Evolutionary conservation across 257 asterid species (phyloP).

Genomic region (Solanum lycopersicoides): DNA sequence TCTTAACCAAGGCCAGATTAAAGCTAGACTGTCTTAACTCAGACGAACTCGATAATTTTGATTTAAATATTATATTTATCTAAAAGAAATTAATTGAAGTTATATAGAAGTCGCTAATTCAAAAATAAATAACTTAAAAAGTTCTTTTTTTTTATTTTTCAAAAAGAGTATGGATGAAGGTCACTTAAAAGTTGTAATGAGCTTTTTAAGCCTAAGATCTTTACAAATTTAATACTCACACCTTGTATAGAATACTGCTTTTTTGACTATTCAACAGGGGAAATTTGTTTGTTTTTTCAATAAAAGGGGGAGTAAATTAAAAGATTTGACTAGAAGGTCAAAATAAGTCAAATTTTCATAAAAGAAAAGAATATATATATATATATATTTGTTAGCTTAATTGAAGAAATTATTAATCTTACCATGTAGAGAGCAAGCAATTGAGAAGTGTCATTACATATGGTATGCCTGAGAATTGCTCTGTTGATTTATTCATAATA

Average conservation of each 20-base stretch:
- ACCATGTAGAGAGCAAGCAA: slow-evolving; percentile 56
- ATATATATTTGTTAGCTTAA: neutral
- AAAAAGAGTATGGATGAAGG: neutral
- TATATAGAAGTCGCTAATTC: neutral
- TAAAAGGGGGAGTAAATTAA: neutral
- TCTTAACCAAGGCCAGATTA: neutral
- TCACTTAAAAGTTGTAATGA: neutral
- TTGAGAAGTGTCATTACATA: slow-evolving; percentile 60
- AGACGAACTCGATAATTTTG: too few species aligned
- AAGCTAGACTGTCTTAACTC: neutral
- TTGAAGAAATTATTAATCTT: neutral
- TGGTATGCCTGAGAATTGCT: slow-evolving; percentile 63
- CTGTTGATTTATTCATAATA: slow-evolving; percentile 34
- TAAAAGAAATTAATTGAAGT: too few species aligned
- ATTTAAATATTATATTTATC: too few species aligned
- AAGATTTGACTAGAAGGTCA: neutral
- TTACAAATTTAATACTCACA: neutral
- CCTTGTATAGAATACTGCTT: neutral
- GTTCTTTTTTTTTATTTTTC: neutral
- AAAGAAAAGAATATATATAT: neutral
- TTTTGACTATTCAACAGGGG: neutral
- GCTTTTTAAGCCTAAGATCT: neutral
- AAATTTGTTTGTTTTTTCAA: neutral
- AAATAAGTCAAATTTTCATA: neutral
- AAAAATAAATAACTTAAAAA: neutral